These are phyloP conservation scores for Amauroascus verrucosus DNA, from an alignment of 2,329 filamentous ascomycete species.

Conservation along the genomic window DNA sequence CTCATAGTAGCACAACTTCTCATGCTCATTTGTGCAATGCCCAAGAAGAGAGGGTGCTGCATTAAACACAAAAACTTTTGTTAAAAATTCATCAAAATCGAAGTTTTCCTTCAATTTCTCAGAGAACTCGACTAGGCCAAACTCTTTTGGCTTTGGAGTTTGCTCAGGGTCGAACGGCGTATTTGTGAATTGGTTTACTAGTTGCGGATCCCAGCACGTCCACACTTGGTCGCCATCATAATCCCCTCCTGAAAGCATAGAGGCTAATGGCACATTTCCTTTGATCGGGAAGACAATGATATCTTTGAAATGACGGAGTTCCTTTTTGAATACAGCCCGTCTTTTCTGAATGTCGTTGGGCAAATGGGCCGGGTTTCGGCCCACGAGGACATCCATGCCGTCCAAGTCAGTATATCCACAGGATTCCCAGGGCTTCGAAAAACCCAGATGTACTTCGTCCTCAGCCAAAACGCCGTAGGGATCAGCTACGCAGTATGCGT, in stretches of 20 bases:
- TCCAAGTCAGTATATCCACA: slow-evolving; percentile 36
- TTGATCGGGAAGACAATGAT: slow-evolving; percentile 48
- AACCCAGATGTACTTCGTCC: slow-evolving; percentile 47
- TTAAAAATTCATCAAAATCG: slow-evolving; percentile 33
- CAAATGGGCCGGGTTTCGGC: slow-evolving; percentile 47
- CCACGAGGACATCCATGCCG: slow-evolving; percentile 44
- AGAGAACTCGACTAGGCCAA: slow-evolving; percentile 40
- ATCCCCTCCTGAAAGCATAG: slow-evolving; percentile 54
- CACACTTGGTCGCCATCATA: slow-evolving; percentile 55
- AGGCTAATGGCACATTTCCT: slow-evolving; percentile 45
- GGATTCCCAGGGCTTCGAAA: slow-evolving; percentile 40
- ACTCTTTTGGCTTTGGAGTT: slow-evolving; percentile 31
- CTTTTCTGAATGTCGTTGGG: slow-evolving; percentile 51
- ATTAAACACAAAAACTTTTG: slow-evolving; percentile 40
- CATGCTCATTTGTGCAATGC: slow-evolving; percentile 41
- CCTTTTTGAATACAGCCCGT: slow-evolving; percentile 39
- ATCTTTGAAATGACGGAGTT: slow-evolving; percentile 46
- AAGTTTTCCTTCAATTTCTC: slow-evolving; percentile 33
- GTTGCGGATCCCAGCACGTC: slow-evolving; percentile 48
- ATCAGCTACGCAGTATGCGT: slow-evolving; percentile 49
- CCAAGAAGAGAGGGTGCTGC: slow-evolving; percentile 42
- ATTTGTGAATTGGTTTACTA: slow-evolving; percentile 46
- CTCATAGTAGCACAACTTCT: slow-evolving; percentile 47
- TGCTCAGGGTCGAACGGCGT: slow-evolving; percentile 34
- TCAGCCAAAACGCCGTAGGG: slow-evolving; percentile 42